These are phyloP conservation scores for Delitschia confertaspora DNA, from an alignment of 495 filamentous ascomycete species.

Conservation along the genomic window DNA sequence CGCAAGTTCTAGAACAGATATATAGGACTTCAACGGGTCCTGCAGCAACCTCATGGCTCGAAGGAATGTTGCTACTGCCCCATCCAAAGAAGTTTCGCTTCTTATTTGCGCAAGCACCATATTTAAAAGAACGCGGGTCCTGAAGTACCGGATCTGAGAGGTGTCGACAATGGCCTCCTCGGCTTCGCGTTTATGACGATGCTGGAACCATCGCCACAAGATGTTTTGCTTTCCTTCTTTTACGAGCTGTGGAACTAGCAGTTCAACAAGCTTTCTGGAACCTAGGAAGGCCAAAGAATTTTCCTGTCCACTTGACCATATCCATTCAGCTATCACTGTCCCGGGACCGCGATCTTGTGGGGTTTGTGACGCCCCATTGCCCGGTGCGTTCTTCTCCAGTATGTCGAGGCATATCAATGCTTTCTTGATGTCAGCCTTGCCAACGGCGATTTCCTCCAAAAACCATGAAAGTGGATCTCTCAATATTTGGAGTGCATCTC, in stretches of 20 bases:
- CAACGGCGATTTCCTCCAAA: conserved; percentile 11
- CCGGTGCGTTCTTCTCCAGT: neutral
- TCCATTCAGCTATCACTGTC: conserved; percentile 13
- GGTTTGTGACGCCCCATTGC: no score
- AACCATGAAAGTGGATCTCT: conserved; percentile 23
- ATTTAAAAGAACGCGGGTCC: neutral
- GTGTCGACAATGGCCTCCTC: conserved; percentile 5
- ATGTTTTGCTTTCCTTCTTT: conserved; percentile 4
- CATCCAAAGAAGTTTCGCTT: neutral
- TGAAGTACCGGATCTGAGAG: neutral
- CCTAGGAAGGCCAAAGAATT: conserved; percentile 8
- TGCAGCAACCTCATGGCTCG: conserved; percentile 3
- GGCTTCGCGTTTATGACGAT: neutral
- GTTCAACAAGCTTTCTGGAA: neutral
- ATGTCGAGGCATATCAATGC: conserved; percentile 5
- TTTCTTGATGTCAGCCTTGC: neutral
- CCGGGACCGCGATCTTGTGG: conserved; percentile 7
- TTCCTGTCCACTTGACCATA: conserved; percentile 16
- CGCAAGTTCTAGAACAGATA: neutral
- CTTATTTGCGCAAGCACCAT: neutral
- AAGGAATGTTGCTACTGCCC: conserved; percentile 6
- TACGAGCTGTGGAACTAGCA: conserved; percentile 3
- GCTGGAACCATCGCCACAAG: conserved; percentile 18
- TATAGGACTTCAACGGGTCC: neutral
- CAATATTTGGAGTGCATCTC: conserved; percentile 2